These are phyloP conservation scores for Metschnikowia koreensis DNA, from an alignment of 805 yeast species.

Conservation along the genomic window DNA sequence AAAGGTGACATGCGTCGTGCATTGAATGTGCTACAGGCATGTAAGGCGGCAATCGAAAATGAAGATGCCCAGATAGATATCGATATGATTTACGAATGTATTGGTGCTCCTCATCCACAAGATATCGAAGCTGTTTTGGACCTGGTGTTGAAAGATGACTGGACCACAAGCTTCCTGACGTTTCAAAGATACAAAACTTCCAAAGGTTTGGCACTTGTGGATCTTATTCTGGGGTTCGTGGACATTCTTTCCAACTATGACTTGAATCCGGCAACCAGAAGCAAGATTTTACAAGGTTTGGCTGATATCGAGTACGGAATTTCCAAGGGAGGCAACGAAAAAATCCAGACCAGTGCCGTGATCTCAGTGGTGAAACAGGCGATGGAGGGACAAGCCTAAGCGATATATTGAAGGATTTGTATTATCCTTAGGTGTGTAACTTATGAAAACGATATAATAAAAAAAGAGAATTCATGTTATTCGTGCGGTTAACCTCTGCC, in stretches of 20 bases:
- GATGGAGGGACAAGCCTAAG: slow-evolving; percentile 36
- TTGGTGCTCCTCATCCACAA: slow-evolving; percentile 91
- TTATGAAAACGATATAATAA: neutral
- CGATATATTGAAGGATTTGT: too few species aligned
- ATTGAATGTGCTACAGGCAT: slow-evolving; percentile 89
- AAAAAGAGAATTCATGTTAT: too few species aligned
- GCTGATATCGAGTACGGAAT: slow-evolving; percentile 90
- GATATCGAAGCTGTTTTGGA: slow-evolving; percentile 76
- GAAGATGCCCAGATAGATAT: slow-evolving; percentile 54
- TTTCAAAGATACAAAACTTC: slow-evolving; percentile 60
- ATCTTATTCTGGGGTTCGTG: slow-evolving; percentile 73
- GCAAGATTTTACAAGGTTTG: slow-evolving; percentile 63
- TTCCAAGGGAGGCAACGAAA: slow-evolving; percentile 89
- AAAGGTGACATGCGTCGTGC: slow-evolving; percentile 97
- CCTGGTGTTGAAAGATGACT: slow-evolving; percentile 80
- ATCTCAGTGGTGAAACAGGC: slow-evolving; percentile 81
- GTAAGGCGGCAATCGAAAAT: slow-evolving; percentile 64
- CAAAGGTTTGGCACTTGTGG: slow-evolving; percentile 89
- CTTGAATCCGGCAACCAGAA: slow-evolving; percentile 59
- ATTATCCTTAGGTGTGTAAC: neutral
- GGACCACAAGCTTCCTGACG: slow-evolving; percentile 74
- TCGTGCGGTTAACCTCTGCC: too few species aligned
- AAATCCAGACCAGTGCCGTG: slow-evolving; percentile 84
- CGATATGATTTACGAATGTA: slow-evolving; percentile 85
- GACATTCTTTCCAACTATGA: slow-evolving; percentile 69